phyloP scores from a whole-genome alignment of 192 early-diverging fungal species.

The Diversispora eburnea region DNA sequence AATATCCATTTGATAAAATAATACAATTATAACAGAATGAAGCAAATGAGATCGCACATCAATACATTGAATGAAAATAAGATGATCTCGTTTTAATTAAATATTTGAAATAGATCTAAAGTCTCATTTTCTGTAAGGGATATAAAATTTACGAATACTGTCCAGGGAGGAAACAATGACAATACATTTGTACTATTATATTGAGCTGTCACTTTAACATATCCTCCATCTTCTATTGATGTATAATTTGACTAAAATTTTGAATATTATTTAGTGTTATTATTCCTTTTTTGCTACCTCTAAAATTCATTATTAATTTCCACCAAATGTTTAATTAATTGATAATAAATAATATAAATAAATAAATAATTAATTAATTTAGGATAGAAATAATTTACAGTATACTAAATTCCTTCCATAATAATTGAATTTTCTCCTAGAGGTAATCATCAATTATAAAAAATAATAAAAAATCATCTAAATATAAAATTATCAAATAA shows the following conservation, averaged over 20 bases:
- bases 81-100: background rate
- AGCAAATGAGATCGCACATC: too few relatives aligned
- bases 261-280: background rate
- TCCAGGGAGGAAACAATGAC: too few relatives aligned
- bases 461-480: background rate
- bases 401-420: background rate
- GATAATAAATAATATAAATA: too few relatives aligned
- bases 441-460: background rate
- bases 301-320: background rate
- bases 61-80: background rate
- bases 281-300: too few relatives aligned
- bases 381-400: too few relatives aligned
- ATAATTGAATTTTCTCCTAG: background rate
- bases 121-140: too few relatives aligned
- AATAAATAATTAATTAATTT: too few relatives aligned
- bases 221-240: too few relatives aligned
- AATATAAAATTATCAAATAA: background rate
- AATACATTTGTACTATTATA: background rate
- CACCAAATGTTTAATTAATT: too few relatives aligned
- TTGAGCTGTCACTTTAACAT: background rate
- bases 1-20: background rate
- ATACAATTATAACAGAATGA: too few relatives aligned
- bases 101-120: background rate
- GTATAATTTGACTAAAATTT: constrained; percentile 1
- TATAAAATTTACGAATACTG: background rate